Evolutionary conservation across 2,329 filamentous ascomycete species (phyloP), one percentile per base, ranked within the genome.

Genomic region (Pseudogymnoascus sp.): DNA sequence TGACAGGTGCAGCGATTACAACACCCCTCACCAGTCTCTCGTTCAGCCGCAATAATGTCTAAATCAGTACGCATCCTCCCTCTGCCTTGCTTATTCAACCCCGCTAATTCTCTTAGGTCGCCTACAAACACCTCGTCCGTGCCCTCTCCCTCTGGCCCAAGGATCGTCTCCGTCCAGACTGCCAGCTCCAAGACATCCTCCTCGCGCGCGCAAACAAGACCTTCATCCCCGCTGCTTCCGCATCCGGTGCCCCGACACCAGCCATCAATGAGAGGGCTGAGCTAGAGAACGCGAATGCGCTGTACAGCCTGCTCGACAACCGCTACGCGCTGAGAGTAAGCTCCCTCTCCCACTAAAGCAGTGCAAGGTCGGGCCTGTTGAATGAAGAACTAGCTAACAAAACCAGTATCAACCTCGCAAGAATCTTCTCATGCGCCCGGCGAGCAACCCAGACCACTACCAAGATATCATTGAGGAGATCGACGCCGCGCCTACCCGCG

Each of bases 391-490:
- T 59, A 14, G 58, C 38, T 39, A 11, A 58, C 16, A 37, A 57
- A 37, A 47, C 57, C 61, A 80, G 78, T 80, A 82, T 66, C 30
- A 58, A 38, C 75, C 75, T 18, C 69, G 80, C 11, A 78, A 73
- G n/a, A 79, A 80, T 39, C 73, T 73, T 3, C 73, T 87, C 43
- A 73, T 87, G 62, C 73, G 77, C 60, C 86, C 86, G 12, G 79
- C 78, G 70, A 86, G 83, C 68, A 84, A 87, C 65, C 86, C 86
- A 37, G 81, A 79, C 0, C 86, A 89, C 70, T 89, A 86, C 68
- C 71, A 76, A 18, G 81, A 86, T 65, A 72, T 89, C 30, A 70
- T 87, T 0, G 76, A 74, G 60, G 86, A 89, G 71, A 78, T 89
- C 22, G 82, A 87, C 36, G 82, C 82, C 66, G 85, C 83, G 3